These are phyloP conservation scores for Nitzschia palea DNA, from an alignment of 108 stramenopile genomes.

Conservation along the genomic window DNA sequence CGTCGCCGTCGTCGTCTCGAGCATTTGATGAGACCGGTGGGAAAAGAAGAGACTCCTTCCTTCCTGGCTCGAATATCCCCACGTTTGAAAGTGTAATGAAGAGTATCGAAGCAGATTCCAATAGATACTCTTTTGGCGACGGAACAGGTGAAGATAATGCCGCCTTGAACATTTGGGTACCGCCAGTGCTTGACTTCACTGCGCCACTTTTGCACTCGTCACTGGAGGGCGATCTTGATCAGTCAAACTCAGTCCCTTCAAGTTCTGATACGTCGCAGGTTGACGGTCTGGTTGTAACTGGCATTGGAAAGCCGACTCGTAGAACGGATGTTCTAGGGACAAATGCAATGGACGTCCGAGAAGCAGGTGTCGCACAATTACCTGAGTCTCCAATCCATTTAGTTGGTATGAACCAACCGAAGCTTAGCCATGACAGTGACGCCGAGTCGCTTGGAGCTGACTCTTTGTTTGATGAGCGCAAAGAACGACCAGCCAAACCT, in stretches of 20 bases:
- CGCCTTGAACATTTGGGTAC: conserved; percentile 12
- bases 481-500: background rate
- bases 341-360: too few relatives aligned
- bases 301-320: too few relatives aligned
- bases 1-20: too few relatives aligned
- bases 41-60: too few relatives aligned
- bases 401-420: background rate
- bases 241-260: too few relatives aligned
- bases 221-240: background rate
- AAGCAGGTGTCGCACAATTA: too few relatives aligned
- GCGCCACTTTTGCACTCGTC: background rate
- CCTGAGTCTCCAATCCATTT: background rate
- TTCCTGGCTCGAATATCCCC: conserved; percentile 12
- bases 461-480: background rate
- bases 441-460: background rate
- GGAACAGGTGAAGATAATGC: background rate
- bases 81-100: conserved; percentile 15
- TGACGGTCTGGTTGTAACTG: too few relatives aligned
- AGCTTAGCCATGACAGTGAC: background rate
- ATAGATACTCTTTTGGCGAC: background rate
- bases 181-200: conserved; percentile 17
- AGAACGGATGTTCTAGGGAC: too few relatives aligned
- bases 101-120: conserved; percentile 7
- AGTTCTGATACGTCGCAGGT: too few relatives aligned
- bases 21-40: too few relatives aligned